Evolutionary conservation across 176 grass and related monocot genomes (phyloP), one percentile per base, ranked within the genome.

Genomic region (maize (Zea mays)): DNA sequence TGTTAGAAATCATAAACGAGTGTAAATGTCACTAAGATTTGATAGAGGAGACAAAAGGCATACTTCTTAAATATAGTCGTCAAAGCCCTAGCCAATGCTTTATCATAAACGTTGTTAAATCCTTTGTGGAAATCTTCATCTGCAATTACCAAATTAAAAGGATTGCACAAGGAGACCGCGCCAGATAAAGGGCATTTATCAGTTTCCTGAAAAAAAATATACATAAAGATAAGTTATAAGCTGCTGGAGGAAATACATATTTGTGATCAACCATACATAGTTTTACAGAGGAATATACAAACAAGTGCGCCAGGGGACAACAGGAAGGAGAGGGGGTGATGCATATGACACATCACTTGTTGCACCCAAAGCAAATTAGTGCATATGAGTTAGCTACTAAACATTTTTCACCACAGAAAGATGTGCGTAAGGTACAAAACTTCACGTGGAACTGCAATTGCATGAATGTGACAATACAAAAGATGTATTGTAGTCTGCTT

Each of bases 101-200:
- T 89, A 77, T 98, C 91, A 85, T 98, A 98, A 51, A 98, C 10
- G 33, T 98, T 98, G 74, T 98, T 98, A 58, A 98, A 98, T 52
- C 91, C 95, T 85, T 90, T 94, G 67, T 90, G 95, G 60, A 98
- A 98, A 87, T 98, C 95, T 74, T 98, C 91, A 90, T 98, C 95
- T 72, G 91, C 91, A 81, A 94, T 94, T 64, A 93, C 85, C 83
- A 94, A 88, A 85, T 98, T 85, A 77, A 94, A 98, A 27, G 91
- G 95, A 90, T 98, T 98, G 74, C 95, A 98, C 78, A 98, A 67
- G 56, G 95, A 98, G 47, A 94, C 91, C 50, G 95, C 95, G 19
- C 95, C 95, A 84, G 91, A 92, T 73, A 98, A 73, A 76, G 73
- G 80, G 75, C 91, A 98, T 44, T 82, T 90, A 66, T 92, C 86